Evolutionary conservation across 2,329 filamentous ascomycete species (phyloP).

Genomic region (Ceratocystis colombiana): DNA sequence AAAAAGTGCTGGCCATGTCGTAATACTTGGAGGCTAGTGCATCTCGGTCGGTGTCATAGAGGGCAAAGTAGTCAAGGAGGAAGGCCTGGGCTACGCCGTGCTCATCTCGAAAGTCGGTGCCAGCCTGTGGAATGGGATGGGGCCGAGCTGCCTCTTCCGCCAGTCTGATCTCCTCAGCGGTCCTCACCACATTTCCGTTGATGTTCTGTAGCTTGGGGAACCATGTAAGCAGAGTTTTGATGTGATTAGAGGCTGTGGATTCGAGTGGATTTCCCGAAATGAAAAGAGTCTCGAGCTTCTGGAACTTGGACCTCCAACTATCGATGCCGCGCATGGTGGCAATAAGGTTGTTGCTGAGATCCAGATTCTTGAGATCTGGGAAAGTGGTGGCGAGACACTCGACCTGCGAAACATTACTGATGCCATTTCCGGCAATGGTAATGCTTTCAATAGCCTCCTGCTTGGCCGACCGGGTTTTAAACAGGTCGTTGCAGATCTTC

Average conservation of each 20-base stretch:
- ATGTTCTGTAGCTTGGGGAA: conserved; percentile 71
- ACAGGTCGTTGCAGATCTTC: conserved; percentile 69
- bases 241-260: conserved; percentile 48
- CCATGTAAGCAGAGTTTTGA: conserved; percentile 63
- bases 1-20: conserved; percentile 65
- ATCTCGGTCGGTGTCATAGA: conserved; percentile 62
- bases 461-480: conserved; percentile 61
- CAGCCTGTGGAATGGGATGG: conserved; percentile 50
- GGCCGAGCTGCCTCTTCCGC: conserved; percentile 41
- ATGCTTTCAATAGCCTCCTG: conserved; percentile 71
- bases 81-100: conserved; percentile 66
- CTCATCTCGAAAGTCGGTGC: conserved; percentile 64
- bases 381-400: conserved; percentile 68
- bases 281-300: conserved; percentile 68
- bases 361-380: conserved; percentile 76
- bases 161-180: conserved; percentile 56
- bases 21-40: conserved; percentile 58
- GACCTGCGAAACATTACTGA: conserved; percentile 61
- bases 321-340: conserved; percentile 56
- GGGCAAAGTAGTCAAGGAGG: conserved; percentile 59
- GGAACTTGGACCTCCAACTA: conserved; percentile 71
- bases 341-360: conserved; percentile 77
- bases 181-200: conserved; percentile 64
- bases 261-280: conserved; percentile 68
- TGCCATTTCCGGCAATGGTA: conserved; percentile 68